phyloP scores from a whole-genome alignment of 352 stramenopile species.

The Globisporangium cystogenes region DNA sequence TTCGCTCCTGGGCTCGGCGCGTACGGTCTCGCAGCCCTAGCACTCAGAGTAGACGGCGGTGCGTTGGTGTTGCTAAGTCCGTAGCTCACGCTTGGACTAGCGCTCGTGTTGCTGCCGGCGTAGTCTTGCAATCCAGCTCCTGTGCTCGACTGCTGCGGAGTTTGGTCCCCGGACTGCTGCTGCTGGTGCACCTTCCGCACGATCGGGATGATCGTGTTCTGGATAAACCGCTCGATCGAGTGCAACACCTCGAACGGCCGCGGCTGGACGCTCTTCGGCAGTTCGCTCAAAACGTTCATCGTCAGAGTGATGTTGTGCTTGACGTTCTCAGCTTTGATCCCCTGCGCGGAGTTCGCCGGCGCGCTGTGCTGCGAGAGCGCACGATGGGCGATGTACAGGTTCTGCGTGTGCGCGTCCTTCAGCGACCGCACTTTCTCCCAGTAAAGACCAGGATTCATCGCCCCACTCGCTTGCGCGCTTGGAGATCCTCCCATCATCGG shows the following conservation, averaged over 20 bases:
- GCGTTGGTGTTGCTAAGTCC: neutral
- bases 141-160: conserved; percentile 7
- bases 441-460: conserved; percentile 47
- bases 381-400: conserved; percentile 55
- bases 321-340: conserved; percentile 67
- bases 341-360: conserved; percentile 55
- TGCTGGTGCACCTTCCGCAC: conserved; percentile 45
- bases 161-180: conserved; percentile 12
- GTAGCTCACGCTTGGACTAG: neutral
- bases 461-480: conserved; percentile 4
- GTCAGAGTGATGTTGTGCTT: conserved; percentile 78
- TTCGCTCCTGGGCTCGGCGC: neutral
- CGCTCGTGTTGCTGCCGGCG: conserved; percentile 4
- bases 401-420: conserved; percentile 36
- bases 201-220: conserved; percentile 72
- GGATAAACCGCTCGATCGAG: conserved; percentile 81
- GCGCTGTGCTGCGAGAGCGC: conserved; percentile 62
- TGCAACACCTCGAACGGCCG: conserved; percentile 61
- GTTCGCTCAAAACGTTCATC: conserved; percentile 56
- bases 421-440: conserved; percentile 67
- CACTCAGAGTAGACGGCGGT: neutral
- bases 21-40: neutral
- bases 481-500: conserved; percentile 12
- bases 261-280: conserved; percentile 34
- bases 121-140: neutral